Evolutionary conservation across 106 monocot genomes (phyloP).

Genomic region (Dioscorea zingiberensis): DNA sequence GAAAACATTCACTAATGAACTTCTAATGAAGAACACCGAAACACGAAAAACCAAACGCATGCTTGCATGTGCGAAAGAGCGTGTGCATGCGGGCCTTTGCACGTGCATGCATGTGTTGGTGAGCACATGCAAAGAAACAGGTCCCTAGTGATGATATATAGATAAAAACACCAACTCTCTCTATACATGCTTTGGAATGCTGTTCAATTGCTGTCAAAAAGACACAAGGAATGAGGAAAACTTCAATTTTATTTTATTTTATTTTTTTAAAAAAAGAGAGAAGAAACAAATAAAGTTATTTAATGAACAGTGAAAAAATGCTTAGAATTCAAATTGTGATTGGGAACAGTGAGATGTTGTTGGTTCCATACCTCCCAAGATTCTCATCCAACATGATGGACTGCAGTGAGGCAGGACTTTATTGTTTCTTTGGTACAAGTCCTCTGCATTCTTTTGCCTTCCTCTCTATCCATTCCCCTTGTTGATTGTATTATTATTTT

Average conservation of each 20-base stretch:
- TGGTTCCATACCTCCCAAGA: conserved; percentile 27
- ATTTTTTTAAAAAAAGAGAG: too few species aligned
- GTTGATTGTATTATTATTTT: too few species aligned
- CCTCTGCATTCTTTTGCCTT: too few species aligned
- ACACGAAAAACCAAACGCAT: neutral
- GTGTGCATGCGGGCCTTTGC: conserved; percentile 15
- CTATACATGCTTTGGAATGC: too few species aligned
- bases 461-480: too few species aligned
- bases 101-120: conserved; percentile 22
- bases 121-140: conserved; percentile 20
- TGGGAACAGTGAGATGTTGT: conserved; percentile 23
- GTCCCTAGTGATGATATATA: neutral
- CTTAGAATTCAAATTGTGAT: conserved; percentile 1
- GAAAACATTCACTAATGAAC: too few species aligned
- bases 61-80: neutral
- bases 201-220: neutral
- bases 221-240: conserved; percentile 9
- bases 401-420: conserved; percentile 20
- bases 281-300: too few species aligned
- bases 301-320: too few species aligned
- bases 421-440: conserved; percentile 1
- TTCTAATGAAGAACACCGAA: too few species aligned
- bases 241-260: neutral
- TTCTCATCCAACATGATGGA: conserved; percentile 27
- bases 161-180: too few species aligned